Percentiles rank a stretch among this genome's conserved stretches.
Conservation (phyloP, 179 eudicot genomes). For the Actinidia chinensis region DNA sequence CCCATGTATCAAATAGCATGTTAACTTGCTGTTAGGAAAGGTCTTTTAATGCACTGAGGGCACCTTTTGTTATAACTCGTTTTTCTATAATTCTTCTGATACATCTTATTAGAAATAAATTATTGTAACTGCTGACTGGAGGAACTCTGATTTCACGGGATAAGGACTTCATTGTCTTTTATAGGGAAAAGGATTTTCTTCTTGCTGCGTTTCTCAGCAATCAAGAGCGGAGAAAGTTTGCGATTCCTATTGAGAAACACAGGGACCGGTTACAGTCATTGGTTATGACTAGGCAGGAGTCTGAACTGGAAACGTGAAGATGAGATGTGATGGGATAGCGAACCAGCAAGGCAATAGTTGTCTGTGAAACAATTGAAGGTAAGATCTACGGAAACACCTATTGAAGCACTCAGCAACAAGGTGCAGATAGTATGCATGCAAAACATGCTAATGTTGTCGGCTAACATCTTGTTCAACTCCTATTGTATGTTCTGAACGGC, state of each 20-base stretch:
- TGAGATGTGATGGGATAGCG: constrained; percentile 29
- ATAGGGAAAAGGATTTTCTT: constrained; percentile 95
- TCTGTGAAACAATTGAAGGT: constrained; percentile 40
- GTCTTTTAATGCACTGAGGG: not conserved
- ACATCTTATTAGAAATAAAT: constrained; percentile 20
- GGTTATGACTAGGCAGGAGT: constrained; percentile 18
- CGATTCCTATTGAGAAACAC: constrained; percentile 31
- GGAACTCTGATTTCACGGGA: constrained; percentile 84
- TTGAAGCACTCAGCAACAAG: constrained; percentile 51
- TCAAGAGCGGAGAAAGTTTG: constrained; percentile 67
- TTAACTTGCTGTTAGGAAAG: not conserved
- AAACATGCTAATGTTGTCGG: constrained; percentile 9
- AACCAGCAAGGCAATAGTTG: constrained; percentile 28
- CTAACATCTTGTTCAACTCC: not conserved
- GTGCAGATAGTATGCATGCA: constrained; percentile 61
- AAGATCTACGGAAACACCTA: constrained; percentile 43
- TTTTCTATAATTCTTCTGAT: constrained; percentile 1
- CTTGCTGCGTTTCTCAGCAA: constrained; percentile 92
- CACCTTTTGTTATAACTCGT: constrained; percentile 10
- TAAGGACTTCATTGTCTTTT: constrained; percentile 72
- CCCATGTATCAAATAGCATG: not conserved
- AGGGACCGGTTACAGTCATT: constrained; percentile 31
- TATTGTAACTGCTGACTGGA: constrained; percentile 81
- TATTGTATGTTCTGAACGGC: constrained; percentile 18
- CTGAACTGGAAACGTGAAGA: constrained; percentile 24